phyloP scores from a whole-genome alignment of 2,329 filamentous ascomycete species.

The Ophiostoma triangulosporum region DNA sequence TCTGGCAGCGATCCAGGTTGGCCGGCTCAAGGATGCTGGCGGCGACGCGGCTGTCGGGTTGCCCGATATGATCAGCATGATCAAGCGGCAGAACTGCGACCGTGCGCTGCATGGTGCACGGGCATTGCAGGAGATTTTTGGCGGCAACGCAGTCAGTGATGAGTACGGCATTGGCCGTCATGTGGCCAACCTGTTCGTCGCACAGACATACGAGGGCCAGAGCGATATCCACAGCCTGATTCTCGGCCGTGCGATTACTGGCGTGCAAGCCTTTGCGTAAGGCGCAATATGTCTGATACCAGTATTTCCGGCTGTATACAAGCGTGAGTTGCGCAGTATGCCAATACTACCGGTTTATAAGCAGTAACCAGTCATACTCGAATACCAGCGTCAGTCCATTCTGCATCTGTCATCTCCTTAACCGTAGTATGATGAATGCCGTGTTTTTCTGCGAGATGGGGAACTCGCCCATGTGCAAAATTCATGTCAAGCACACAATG shows the following conservation, averaged over 20 bases:
- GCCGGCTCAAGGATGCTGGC: slow-evolving; percentile 81
- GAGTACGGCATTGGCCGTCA: slow-evolving; percentile 93
- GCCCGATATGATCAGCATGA: slow-evolving; percentile 93
- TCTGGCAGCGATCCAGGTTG: slow-evolving; percentile 82
- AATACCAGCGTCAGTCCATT: too few species aligned
- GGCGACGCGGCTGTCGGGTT: slow-evolving; percentile 65
- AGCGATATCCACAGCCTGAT: slow-evolving; percentile 87
- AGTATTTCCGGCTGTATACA: too few species aligned
- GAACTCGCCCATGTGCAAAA: too few species aligned
- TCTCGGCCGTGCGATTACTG: slow-evolving; percentile 46
- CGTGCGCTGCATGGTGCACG: slow-evolving; percentile 68
- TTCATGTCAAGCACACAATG: too few species aligned
- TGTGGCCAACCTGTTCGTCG: slow-evolving; percentile 91
- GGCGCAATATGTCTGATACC: not conserved
- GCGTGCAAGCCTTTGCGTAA: slow-evolving; percentile 63
- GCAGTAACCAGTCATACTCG: too few species aligned
- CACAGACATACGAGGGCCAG: slow-evolving; percentile 96
- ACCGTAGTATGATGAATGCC: too few species aligned
- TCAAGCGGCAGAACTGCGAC: slow-evolving; percentile 97
- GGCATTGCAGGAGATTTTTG: slow-evolving; percentile 84
- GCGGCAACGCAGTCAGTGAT: slow-evolving; percentile 94
- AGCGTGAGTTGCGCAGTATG: too few species aligned
- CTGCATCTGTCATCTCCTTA: too few species aligned
- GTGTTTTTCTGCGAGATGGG: too few species aligned
- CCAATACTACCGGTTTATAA: not conserved